Conservation (phyloP, 495 filamentous ascomycete genomes). For the Xylaria scruposa region DNA sequence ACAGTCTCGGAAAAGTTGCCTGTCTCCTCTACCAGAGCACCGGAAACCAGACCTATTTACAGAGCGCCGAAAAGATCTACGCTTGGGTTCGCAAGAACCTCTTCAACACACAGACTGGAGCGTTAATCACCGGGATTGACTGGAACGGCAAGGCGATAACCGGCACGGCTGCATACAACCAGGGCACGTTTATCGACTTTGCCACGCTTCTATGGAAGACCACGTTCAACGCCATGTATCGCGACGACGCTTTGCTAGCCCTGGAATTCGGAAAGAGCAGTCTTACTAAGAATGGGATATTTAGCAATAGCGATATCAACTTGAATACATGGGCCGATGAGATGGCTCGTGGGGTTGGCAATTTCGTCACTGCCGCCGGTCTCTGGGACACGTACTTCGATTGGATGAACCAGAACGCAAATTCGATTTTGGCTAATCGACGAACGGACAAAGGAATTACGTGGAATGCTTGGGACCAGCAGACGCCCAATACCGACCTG, state of each 20-base stretch:
- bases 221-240: not conserved
- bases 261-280: conserved; percentile 22
- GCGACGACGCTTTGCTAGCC: not conserved
- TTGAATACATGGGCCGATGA: conserved; percentile 34
- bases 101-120: not conserved
- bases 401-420: conserved; percentile 29
- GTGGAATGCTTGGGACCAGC: conserved; percentile 12
- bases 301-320: conserved; percentile 26
- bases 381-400: conserved; percentile 27
- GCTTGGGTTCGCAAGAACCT: not conserved
- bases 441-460: conserved; percentile 24
- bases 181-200: conserved; percentile 33
- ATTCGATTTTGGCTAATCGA: conserved; percentile 28
- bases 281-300: conserved; percentile 28
- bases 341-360: conserved; percentile 31
- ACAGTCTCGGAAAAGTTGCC: conserved; percentile 34
- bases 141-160: conserved; percentile 21
- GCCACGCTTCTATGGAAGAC: conserved; percentile 25
- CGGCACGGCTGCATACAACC: conserved; percentile 28
- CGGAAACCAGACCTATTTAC: conserved; percentile 14
- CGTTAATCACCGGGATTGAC: not conserved
- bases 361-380: conserved; percentile 22
- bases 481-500: not conserved
- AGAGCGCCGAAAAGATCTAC: conserved; percentile 11
- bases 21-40: conserved; percentile 32